phyloP scores from a whole-genome alignment of 2,329 filamentous ascomycete species.

The Metarhizium robertsii region DNA sequence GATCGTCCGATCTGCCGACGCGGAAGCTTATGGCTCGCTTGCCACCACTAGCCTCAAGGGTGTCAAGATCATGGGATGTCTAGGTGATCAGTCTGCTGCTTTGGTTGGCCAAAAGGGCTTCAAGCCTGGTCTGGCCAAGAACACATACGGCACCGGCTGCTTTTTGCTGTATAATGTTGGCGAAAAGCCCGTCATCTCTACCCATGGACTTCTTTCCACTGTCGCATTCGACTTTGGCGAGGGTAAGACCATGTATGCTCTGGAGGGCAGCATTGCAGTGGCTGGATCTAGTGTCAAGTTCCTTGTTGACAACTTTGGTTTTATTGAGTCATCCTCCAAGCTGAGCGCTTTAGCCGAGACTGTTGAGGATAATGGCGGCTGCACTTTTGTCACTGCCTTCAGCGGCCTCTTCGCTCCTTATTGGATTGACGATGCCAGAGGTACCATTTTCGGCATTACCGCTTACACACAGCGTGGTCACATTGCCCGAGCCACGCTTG shows the following conservation, averaged over 20 bases:
- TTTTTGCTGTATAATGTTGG: conserved; percentile 81
- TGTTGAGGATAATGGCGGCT: conserved; percentile 60
- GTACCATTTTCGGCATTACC: conserved; percentile 71
- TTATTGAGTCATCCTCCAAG: conserved; percentile 39
- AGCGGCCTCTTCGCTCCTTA: conserved; percentile 75
- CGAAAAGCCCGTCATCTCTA: conserved; percentile 68
- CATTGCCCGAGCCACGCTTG: conserved; percentile 69
- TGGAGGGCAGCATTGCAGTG: conserved; percentile 70
- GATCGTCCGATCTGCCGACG: conserved; percentile 66
- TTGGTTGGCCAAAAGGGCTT: conserved; percentile 75
- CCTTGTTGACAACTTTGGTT: conserved; percentile 46
- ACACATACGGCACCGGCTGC: conserved; percentile 79
- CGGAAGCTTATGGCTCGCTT: conserved; percentile 57
- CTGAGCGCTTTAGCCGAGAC: conserved; percentile 37
- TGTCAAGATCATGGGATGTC: conserved; percentile 62
- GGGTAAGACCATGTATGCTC: conserved; percentile 59
- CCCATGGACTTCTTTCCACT: conserved; percentile 66
- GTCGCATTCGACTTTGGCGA: conserved; percentile 69
- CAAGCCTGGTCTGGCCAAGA: conserved; percentile 67
- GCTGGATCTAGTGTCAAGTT: conserved; percentile 70
- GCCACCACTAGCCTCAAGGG: conserved; percentile 54
- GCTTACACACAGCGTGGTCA: conserved; percentile 69
- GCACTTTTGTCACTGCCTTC: conserved; percentile 71
- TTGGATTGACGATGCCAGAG: conserved; percentile 76
- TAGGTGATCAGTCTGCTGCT: conserved; percentile 75